Conservation (phyloP, 129 eudicot genomes). For the Gnaphalium uliginosum region DNA sequence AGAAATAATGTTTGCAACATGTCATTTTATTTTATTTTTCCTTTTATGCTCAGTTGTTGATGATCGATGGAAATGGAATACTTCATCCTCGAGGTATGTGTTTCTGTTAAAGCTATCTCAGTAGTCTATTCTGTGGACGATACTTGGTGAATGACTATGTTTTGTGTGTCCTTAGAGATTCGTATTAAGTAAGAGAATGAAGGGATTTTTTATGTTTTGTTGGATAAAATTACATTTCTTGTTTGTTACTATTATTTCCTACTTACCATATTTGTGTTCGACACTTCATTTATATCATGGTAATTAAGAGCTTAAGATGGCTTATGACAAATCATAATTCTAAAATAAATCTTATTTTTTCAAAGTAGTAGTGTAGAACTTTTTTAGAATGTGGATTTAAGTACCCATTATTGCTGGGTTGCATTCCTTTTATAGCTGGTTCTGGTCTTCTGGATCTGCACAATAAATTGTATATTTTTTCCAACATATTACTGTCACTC, state of each 20-base stretch:
- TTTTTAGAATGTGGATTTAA: background rate
- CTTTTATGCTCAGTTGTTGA: constrained; percentile 56
- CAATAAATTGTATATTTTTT: background rate
- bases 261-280: constrained; percentile 18
- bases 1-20: constrained; percentile 19
- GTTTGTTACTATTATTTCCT: background rate
- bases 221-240: constrained; percentile 6
- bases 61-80: constrained; percentile 98
- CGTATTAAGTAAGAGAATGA: background rate
- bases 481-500: constrained; percentile 5
- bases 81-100: constrained; percentile 98
- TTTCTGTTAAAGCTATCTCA: constrained; percentile 25
- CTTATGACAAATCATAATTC: constrained; percentile 1
- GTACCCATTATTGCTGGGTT: background rate
- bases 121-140: constrained; percentile 7
- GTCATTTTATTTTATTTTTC: background rate
- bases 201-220: background rate
- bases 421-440: background rate
- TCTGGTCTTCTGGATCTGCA: background rate
- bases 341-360: background rate
- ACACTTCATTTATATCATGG: background rate
- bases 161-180: background rate
- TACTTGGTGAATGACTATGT: constrained; percentile 2
- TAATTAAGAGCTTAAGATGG: constrained; percentile 10
- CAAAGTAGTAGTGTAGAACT: background rate